Evolutionary conservation across 345 rosid genomes (phyloP).

Genomic region (Citrus medica): DNA sequence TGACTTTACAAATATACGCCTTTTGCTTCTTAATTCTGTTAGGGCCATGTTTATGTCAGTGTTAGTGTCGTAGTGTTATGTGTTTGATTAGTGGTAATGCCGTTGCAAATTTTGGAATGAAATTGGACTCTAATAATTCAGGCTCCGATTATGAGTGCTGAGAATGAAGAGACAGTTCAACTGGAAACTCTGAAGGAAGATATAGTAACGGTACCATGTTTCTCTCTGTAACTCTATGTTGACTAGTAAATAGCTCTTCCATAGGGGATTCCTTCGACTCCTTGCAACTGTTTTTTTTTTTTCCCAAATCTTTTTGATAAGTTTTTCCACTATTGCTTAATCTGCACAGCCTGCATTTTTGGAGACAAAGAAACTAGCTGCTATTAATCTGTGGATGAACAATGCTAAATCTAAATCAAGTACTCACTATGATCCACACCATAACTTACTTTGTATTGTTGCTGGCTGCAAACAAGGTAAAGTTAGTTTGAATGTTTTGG

Average conservation of each 20-base stretch:
- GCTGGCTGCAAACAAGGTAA: slow-evolving; percentile 80
- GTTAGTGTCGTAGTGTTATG: not conserved
- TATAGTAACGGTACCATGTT: slow-evolving; percentile 41
- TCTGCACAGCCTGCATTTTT: slow-evolving; percentile 57
- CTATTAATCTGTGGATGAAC: slow-evolving; percentile 92
- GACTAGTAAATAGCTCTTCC: slow-evolving; percentile 15
- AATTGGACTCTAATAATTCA: slow-evolving; percentile 18
- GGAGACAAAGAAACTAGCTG: slow-evolving; percentile 56
- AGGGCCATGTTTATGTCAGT: not conserved
- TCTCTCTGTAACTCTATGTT: slow-evolving; percentile 7
- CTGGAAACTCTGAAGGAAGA: slow-evolving; percentile 64
- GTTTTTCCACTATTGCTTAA: slow-evolving; percentile 11
- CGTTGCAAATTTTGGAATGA: not conserved
- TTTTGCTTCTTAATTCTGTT: slow-evolving; percentile 7
- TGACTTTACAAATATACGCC: not conserved
- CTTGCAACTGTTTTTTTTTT: not conserved
- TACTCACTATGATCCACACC: slow-evolving; percentile 91
- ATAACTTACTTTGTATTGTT: slow-evolving; percentile 73
- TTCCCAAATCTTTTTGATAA: not conserved
- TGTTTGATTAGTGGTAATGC: not conserved
- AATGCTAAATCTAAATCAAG: slow-evolving; percentile 71
- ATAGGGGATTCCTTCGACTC: not conserved
- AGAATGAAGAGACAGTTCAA: slow-evolving; percentile 65
- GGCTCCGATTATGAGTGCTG: slow-evolving; percentile 66
- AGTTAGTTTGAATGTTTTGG: not conserved